Percentiles rank a stretch among this genome's conserved stretches.
Evolutionary conservation across 306 rosid genomes (phyloP).

Genomic region (Morella rubra): DNA sequence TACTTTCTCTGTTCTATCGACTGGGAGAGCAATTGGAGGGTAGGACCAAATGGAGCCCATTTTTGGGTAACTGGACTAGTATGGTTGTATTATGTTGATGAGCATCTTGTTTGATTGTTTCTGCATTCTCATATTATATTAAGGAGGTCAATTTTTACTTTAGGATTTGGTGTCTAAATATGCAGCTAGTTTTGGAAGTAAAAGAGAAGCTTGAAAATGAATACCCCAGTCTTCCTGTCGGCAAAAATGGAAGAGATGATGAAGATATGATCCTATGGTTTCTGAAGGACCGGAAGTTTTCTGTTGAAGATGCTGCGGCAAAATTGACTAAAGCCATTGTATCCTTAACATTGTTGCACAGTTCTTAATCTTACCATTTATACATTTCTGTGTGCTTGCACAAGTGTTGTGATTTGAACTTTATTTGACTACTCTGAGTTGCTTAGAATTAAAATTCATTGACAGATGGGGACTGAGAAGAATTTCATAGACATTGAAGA

Average conservation of each 20-base stretch:
- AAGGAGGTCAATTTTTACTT: background rate
- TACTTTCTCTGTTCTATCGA: background rate
- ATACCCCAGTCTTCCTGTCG: conserved; percentile 60
- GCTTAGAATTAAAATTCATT: background rate
- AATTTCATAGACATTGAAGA: background rate
- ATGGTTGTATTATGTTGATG: background rate
- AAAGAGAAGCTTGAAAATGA: conserved; percentile 80
- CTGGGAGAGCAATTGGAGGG: background rate
- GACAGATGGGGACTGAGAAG: background rate
- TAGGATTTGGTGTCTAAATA: background rate
- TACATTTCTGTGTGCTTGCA: background rate
- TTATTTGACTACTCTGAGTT: background rate
- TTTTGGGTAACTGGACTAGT: background rate
- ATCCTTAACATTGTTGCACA: conserved; percentile 39
- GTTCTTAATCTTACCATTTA: background rate
- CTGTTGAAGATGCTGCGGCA: conserved; percentile 58
- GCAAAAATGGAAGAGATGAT: conserved; percentile 93
- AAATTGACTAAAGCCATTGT: conserved; percentile 85
- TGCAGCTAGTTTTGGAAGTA: conserved; percentile 78
- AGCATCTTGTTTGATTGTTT: background rate
- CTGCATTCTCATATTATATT: background rate
- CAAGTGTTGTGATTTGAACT: background rate
- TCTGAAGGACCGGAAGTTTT: conserved; percentile 81
- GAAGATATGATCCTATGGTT: conserved; percentile 95
- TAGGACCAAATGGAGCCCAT: background rate